Percentiles rank a stretch among this genome's conserved stretches.
These are phyloP conservation scores for Verticillium nubilum DNA, from an alignment of 2,329 filamentous ascomycete genomes.

Conservation along the genomic window DNA sequence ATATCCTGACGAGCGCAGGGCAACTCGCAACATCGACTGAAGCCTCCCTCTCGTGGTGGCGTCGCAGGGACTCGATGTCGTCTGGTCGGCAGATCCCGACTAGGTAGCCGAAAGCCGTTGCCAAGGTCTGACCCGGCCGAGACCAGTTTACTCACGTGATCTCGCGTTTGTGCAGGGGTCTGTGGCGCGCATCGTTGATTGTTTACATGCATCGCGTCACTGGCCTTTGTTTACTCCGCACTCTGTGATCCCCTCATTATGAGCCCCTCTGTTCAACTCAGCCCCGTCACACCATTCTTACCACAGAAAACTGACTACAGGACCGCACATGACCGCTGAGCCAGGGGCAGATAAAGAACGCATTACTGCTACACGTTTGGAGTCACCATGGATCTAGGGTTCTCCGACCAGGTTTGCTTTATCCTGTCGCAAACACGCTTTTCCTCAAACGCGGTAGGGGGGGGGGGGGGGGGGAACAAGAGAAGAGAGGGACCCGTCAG, in stretches of 20 bases:
- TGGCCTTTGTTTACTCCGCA: constrained; percentile 10
- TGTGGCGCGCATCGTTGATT: constrained; percentile 4
- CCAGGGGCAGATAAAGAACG: not conserved
- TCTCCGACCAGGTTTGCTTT: not conserved
- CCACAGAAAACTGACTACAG: not conserved
- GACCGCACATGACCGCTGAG: not conserved
- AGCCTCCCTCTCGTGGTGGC: not conserved
- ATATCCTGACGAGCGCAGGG: not conserved
- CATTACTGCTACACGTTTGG: not conserved
- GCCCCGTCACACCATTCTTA: not conserved
- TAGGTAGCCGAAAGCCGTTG: not conserved
- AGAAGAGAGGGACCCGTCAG: not conserved
- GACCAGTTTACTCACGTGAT: constrained; percentile 5
- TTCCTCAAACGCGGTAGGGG: not conserved
- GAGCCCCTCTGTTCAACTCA: not conserved
- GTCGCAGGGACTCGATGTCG: no score
- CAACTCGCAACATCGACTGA: not conserved
- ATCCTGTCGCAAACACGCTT: not conserved
- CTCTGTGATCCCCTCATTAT: not conserved
- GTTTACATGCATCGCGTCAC: constrained; percentile 12
- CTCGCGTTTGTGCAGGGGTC: constrained; percentile 6
- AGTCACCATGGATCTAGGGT: not conserved
- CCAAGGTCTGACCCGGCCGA: not conserved
- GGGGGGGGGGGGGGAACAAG: no score
- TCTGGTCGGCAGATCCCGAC: not conserved